Evolutionary conservation across 1,284 basidiomycete species (phyloP).

Genomic region (Phellopilus nigrolimitatus): DNA sequence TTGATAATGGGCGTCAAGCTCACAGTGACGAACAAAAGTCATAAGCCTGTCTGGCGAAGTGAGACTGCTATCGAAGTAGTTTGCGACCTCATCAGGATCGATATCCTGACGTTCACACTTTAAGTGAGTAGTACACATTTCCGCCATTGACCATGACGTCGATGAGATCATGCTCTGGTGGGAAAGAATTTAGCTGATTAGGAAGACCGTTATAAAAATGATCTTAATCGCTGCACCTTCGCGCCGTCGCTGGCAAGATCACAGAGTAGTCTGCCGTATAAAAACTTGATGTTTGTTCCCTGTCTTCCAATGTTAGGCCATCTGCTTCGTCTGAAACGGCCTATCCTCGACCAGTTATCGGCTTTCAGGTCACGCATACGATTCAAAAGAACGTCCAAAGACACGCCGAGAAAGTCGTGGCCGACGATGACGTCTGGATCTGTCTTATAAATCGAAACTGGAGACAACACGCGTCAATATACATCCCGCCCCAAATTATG

Average conservation of each 20-base stretch:
- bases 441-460: slow-evolving; percentile 78
- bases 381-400: slow-evolving; percentile 87
- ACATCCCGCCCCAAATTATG: neutral
- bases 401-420: slow-evolving; percentile 91
- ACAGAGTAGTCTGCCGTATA: slow-evolving; percentile 85
- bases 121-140: slow-evolving; percentile 93
- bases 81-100: slow-evolving; percentile 91
- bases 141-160: slow-evolving; percentile 96
- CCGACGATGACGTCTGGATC: slow-evolving; percentile 96
- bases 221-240: slow-evolving; percentile 75
- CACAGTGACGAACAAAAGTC: slow-evolving; percentile 88
- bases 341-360: slow-evolving; percentile 92
- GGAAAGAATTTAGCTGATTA: neutral
- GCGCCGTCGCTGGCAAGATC: slow-evolving; percentile 94
- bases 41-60: slow-evolving; percentile 76
- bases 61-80: slow-evolving; percentile 85
- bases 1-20: slow-evolving; percentile 91
- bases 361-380: slow-evolving; percentile 88
- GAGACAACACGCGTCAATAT: neutral
- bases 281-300: slow-evolving; percentile 79
- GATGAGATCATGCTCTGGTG: slow-evolving; percentile 86
- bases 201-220: no score
- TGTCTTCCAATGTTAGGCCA: slow-evolving; percentile 83
- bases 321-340: slow-evolving; percentile 83
- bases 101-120: slow-evolving; percentile 86